Percentiles rank a stretch among this genome's conserved stretches.
Conservation (phyloP, 106 monocot species). For the Xerophyta viscosa region DNA sequence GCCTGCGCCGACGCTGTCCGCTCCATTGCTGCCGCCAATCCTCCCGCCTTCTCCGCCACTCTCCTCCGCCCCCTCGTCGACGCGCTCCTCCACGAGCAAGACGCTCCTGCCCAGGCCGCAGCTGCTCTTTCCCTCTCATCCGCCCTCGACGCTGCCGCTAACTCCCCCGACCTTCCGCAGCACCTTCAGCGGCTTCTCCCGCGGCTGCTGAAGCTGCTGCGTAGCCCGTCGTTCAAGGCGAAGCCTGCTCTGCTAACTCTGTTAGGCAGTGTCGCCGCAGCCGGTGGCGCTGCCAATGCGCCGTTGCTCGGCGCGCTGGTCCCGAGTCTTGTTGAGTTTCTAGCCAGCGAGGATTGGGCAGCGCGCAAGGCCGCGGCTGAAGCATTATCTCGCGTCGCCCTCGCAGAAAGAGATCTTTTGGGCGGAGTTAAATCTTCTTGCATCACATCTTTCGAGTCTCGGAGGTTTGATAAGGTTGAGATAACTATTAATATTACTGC, state of each 20-base stretch:
- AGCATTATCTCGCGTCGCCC: conserved; percentile 44
- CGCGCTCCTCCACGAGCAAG: conserved; percentile 78
- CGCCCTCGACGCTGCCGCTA: conserved; percentile 38
- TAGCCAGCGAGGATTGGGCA: conserved; percentile 74
- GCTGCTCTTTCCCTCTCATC: conserved; percentile 60
- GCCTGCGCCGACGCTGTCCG: conserved; percentile 73
- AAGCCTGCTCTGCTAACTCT: conserved; percentile 68
- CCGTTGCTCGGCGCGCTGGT: conserved; percentile 29
- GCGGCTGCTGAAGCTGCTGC: conserved; percentile 55
- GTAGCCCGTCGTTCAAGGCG: conserved; percentile 69
- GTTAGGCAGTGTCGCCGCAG: conserved; percentile 42
- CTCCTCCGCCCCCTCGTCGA: conserved; percentile 58
- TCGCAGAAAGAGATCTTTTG: conserved; percentile 41
- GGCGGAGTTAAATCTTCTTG: conserved; percentile 47
- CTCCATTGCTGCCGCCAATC: conserved; percentile 33
- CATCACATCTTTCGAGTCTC: conserved; percentile 51
- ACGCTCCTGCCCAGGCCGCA: conserved; percentile 53
- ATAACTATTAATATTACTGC: not conserved
- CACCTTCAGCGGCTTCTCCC: conserved; percentile 53
- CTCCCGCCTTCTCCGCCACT: conserved; percentile 6
- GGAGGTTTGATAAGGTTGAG: conserved; percentile 76
- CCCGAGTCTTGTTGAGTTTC: conserved; percentile 46
- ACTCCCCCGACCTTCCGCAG: conserved; percentile 15
- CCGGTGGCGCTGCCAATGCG: conserved; percentile 34
- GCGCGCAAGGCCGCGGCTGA: conserved; percentile 83